Evolutionary conservation across 371 early-diverging fungal genomes (phyloP), one percentile per base, ranked within the genome.

Genomic region (Smittium mucronatum): DNA sequence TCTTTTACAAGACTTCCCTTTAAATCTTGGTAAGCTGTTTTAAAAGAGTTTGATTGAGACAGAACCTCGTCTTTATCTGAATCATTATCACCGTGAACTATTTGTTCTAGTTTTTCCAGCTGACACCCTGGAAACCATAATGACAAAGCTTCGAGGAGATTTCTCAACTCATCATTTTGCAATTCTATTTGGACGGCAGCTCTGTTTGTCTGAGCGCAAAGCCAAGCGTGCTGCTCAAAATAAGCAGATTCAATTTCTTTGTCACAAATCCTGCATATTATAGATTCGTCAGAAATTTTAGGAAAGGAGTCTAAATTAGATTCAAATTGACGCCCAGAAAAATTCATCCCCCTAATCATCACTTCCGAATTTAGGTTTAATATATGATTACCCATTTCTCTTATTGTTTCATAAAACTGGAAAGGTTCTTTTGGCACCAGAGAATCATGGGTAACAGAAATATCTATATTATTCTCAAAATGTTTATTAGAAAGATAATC

Each of bases 231-330:
- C 64, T 82, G 81, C 68, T 85, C 85, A 72, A 88, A 87, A 34
- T 80, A 73, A 17, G 76, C 33, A 0, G 80, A 82, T 0, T 86
- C 86, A 57, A 87, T 73, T 2, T 75, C 71, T 59, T 82, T 73
- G 35, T 88, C 88, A 71, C 88, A 88, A 17, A 88, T 83, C 8
- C 84, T 81, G 75, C 88, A 88, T 2, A 84, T 76, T 0, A 83
- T 83, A 1, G 66, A 67, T 65, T 75, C 76, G 28, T 72, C n/a
- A 15, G 57, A 57, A 31, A 34, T 26, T 16, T 28, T 28, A 59
- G 15, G 15, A 59, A 21, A 15, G 26, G 8, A 8, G 2, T 26
- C 59, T 21, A 59, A 21, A 59, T 59, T 28, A 59, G 15, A 58
- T 17, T 74, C 72, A 29, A 29, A 36, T 8, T 34, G 36, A 21